Base-by-base conservation (phyloP, 495 filamentous ascomycete species). In the Neurospora africana region DNA sequence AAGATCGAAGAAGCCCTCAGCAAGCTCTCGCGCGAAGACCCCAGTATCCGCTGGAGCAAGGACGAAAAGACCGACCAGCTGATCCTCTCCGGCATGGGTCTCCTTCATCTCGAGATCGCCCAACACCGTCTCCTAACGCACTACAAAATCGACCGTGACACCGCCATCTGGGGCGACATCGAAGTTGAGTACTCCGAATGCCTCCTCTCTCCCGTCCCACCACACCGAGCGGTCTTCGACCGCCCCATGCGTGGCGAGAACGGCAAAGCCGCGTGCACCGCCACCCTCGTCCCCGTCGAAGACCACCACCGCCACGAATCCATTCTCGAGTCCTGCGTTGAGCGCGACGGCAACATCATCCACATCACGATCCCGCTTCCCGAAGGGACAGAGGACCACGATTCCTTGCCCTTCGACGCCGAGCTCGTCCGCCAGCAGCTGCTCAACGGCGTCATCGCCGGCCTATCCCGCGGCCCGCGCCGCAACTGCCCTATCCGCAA, bases 41-140 rank as follows among this genome's bases (percentile, higher is more conserved):
- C 96, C 23, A 97, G 93, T 79, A 82, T 99, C n/a, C 88, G 94
- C 33, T 89, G 97, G 77, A 90, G 83, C 67, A 82, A 91, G 27
- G 93, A 98, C 76, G 91, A 94, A 75, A 96, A 98, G 77, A 93
- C 93, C 0, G 95, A 94, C 2, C 95, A 97, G 75, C 97, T 94
- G 21, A 90, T 97, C 10, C 84, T 99, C 2, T 93, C 92, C 43
- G 96, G 96, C 13, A 99, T 99, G 96, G 96, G 96, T 4, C 93
- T 97, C 70, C 87, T 99, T n/a, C 96, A 99, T 79, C 88, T 99
- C 4, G 96, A 99, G 75, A 95, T 99, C 41, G 94, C 96, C 4
- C 85, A 91, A 36, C 93, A 98, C 81, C 87, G 95, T 27, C 88
- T 99, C 8, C 86, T 95, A 69, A 90, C 91, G 41, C 93, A 98